phyloP scores from a whole-genome alignment of 1,139 yeast genomes.

The Pichia sp. region DNA sequence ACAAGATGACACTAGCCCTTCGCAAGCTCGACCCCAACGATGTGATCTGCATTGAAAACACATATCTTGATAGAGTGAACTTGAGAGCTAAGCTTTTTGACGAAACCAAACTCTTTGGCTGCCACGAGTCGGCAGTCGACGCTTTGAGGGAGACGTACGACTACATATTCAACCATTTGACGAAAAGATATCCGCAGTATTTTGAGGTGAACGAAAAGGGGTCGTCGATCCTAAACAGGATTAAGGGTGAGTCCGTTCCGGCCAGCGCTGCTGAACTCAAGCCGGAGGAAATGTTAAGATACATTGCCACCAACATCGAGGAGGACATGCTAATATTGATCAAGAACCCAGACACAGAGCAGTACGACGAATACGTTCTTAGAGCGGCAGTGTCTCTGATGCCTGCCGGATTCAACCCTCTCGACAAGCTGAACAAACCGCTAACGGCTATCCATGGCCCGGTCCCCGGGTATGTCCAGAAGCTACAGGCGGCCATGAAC shows the following conservation, averaged over 20 bases:
- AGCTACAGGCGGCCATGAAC: conserved; percentile 2
- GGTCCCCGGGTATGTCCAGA: neutral
- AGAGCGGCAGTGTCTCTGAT: neutral
- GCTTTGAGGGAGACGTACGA: conserved; percentile 58
- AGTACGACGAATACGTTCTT: conserved; percentile 1
- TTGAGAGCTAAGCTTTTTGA: conserved; percentile 42
- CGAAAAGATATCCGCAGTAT: conserved; percentile 24
- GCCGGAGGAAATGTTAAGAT: neutral
- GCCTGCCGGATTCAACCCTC: neutral
- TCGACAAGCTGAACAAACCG: neutral
- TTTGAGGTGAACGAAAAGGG: neutral
- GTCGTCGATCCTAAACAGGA: neutral
- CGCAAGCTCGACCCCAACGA: conserved; percentile 1
- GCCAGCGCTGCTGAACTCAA: neutral
- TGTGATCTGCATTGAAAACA: neutral
- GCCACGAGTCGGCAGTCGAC: conserved; percentile 42
- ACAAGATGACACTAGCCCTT: conserved; percentile 1
- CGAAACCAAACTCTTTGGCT: conserved; percentile 38
- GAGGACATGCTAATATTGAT: neutral
- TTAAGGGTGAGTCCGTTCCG: neutral
- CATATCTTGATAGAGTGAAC: conserved; percentile 43
- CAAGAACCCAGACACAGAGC: neutral
- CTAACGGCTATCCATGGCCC: neutral
- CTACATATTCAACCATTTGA: conserved; percentile 43
- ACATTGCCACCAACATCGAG: neutral